phyloP scores from a whole-genome alignment of 1,284 basidiomycete species.

The Tylopilus sp. region DNA sequence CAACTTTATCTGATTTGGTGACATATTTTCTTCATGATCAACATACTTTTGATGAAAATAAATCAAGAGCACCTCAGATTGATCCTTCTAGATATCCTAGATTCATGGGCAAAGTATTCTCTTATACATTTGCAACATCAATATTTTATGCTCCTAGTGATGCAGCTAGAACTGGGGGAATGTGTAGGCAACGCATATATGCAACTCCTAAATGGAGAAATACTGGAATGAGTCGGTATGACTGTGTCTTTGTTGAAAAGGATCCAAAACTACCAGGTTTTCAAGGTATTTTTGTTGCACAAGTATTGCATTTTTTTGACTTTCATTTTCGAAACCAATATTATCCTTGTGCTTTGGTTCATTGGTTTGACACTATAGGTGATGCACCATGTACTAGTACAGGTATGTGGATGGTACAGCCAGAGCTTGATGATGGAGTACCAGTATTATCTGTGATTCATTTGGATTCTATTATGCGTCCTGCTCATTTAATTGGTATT shows the following conservation, averaged over 20 bases:
- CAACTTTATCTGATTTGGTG: too few species aligned
- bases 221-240: too few species aligned
- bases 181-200: too few species aligned
- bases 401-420: constrained; percentile 20
- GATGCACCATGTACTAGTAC: constrained; percentile 11
- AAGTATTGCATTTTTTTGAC: constrained; percentile 12
- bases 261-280: constrained; percentile 6
- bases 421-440: constrained; percentile 9
- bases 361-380: constrained; percentile 11
- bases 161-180: too few species aligned
- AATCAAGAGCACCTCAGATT: too few species aligned
- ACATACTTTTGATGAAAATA: too few species aligned
- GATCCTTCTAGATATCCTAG: too few species aligned
- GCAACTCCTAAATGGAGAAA: too few species aligned
- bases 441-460: constrained; percentile 7
- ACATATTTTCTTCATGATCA: too few species aligned
- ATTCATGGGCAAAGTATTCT: too few species aligned
- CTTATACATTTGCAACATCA: too few species aligned
- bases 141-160: too few species aligned
- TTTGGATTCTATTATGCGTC: constrained; percentile 6
- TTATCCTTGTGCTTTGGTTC: constrained; percentile 17
- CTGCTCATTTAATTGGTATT: constrained; percentile 15
- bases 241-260: constrained; percentile 3
- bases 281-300: constrained; percentile 13
- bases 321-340: not conserved